Percentiles rank a stretch among this genome's conserved stretches.
phyloP scores from a whole-genome alignment of 2,329 filamentous ascomycete genomes.

The Fusarium luffae region DNA sequence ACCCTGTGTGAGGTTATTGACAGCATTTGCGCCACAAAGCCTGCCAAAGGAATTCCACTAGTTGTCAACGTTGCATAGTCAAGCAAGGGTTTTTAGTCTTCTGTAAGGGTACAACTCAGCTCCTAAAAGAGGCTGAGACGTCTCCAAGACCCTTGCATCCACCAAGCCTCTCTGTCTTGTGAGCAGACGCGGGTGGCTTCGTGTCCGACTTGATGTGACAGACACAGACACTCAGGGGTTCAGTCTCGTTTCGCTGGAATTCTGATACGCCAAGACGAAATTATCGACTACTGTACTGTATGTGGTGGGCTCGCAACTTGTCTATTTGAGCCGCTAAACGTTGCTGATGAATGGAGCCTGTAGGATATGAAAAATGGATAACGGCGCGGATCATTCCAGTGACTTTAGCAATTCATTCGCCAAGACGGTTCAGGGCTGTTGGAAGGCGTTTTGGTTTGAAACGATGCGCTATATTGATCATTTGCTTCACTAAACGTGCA shows the following conservation, averaged over 20 bases:
- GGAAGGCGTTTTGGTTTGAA: conserved; percentile 27
- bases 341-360: background rate
- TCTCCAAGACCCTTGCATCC: background rate
- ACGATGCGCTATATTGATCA: conserved; percentile 10
- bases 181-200: background rate
- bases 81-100: background rate
- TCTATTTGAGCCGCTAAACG: conserved; percentile 3
- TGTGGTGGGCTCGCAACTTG: background rate
- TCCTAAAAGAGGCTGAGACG: background rate
- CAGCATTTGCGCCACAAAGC: background rate
- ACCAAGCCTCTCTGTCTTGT: background rate
- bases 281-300: background rate
- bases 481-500: conserved; percentile 10
- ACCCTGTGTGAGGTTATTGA: background rate
- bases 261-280: conserved; percentile 17
- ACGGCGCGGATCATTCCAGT: conserved; percentile 1
- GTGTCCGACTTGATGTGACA: background rate
- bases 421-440: conserved; percentile 16
- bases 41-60: background rate
- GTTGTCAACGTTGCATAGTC: background rate
- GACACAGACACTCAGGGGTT: background rate
- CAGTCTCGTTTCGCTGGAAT: conserved; percentile 7
- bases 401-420: conserved; percentile 5
- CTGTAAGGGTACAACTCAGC: background rate
- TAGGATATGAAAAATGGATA: conserved; percentile 18